Evolutionary conservation across 257 asterid genomes (phyloP).

Genomic region (Solanum boliviense): DNA sequence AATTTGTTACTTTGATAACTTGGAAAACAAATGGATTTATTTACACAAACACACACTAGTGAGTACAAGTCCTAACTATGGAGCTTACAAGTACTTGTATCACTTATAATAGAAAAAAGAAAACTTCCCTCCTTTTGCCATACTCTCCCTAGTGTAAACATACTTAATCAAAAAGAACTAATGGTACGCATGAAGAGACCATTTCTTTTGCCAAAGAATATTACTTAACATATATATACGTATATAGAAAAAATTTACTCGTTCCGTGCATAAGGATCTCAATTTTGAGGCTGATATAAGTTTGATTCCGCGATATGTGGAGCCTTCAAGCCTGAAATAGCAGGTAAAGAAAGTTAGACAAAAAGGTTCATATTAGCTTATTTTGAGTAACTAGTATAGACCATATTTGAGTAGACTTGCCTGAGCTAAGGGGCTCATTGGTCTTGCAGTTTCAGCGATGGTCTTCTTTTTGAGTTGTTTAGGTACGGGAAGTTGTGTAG

Average conservation of each 20-base stretch:
- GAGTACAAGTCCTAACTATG: background rate
- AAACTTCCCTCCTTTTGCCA: background rate
- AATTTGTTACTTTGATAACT: background rate
- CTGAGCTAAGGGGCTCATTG: background rate
- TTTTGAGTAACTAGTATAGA: background rate
- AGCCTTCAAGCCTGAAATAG: background rate
- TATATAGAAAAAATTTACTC: background rate
- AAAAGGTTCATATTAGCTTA: background rate
- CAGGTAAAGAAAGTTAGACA: background rate
- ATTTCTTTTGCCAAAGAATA: background rate
- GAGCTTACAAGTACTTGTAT: background rate
- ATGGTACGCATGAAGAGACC: background rate
- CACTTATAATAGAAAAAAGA: background rate
- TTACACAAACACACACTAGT: background rate
- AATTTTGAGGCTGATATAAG: background rate
- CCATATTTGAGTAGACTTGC: background rate
- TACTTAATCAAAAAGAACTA: background rate
- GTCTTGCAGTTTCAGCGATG: background rate
- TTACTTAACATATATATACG: background rate
- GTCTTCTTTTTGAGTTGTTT: background rate
- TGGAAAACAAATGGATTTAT: background rate
- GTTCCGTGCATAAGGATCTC: background rate
- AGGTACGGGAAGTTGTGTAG: slow-evolving; percentile 2
- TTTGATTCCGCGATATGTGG: background rate
- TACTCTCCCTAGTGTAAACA: background rate